Conservation (phyloP, 2,329 filamentous ascomycete genomes). For the Coleophoma cylindrospora region DNA sequence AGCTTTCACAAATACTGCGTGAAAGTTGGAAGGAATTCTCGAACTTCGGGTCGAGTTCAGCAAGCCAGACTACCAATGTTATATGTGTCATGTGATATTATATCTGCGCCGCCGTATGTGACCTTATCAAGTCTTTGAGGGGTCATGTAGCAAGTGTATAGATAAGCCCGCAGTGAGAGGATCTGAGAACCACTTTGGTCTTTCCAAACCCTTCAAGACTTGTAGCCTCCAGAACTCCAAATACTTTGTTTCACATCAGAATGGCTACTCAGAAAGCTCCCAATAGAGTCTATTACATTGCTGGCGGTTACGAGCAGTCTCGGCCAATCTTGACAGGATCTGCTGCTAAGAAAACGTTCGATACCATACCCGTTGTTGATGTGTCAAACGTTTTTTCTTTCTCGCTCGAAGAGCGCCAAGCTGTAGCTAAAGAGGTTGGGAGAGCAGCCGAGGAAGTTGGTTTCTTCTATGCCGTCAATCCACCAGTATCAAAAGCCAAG, state of each 20-base stretch:
- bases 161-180: too few species aligned
- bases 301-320: slow-evolving; percentile 1
- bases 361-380: slow-evolving; percentile 1
- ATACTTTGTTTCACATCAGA: neutral
- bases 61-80: too few species aligned
- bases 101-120: too few species aligned
- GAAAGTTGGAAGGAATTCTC: too few species aligned
- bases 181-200: too few species aligned
- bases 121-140: too few species aligned
- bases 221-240: neutral
- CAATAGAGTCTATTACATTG: slow-evolving; percentile 3
- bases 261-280: neutral
- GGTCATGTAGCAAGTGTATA: too few species aligned
- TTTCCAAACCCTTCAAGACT: too few species aligned
- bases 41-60: too few species aligned
- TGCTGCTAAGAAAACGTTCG: slow-evolving; percentile 3
- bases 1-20: too few species aligned
- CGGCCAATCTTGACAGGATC: slow-evolving; percentile 10
- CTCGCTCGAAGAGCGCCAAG: neutral
- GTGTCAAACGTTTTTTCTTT: neutral
- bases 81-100: too few species aligned
- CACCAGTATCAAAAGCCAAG: slow-evolving; percentile 25
- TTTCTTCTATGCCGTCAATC: slow-evolving; percentile 36
- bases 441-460: slow-evolving; percentile 14
- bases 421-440: neutral